Evolutionary conservation across 2,329 filamentous ascomycete species (phyloP), one percentile per base, ranked within the genome.

Genomic region (Hortaea sp.): DNA sequence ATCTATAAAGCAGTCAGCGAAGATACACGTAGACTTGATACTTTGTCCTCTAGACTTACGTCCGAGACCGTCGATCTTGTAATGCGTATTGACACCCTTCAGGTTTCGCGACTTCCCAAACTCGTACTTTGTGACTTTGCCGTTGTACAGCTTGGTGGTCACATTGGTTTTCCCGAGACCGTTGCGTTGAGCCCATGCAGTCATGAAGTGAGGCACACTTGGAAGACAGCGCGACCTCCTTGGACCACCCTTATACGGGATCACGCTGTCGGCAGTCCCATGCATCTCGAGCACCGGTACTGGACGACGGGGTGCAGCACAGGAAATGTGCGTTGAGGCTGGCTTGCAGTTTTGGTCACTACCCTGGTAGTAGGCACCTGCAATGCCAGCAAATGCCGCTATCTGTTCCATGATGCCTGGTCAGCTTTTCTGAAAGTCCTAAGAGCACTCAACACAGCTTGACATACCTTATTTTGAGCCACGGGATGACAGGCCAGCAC

Each of bases 351-450:
- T 42, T n/a, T 40, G 20, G 9, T 9, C 38, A 40, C 38, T 12
- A 7, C 48, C 47, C 27, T 54, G 53, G 50, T 74, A 75, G 47
- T 66, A 71, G 5, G 70, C 72, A 5, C 69, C 72, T 4, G 69
- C 68, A 9, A 69, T 66, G 1, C 67, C 60, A 1, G 69, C 71
- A 49, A 76, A 76, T 0, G 72, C 73, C 9, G 73, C 72, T 41
- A 76, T 67, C 5, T 20, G 20, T 20, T 20, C 20, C 20, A 20
- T 20, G 20, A 20, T 20, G 20, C 20, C 20, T 20, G 20, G 20
- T 20, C 20, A 20, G 20, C 20, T 20, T 20, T 20, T 20, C 20
- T 20, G 20, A 4, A 20, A 20, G 20, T 20, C 4, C 20, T 20
- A 20, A 20, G 20, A 20, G 20, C 20, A 20, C 20, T 20, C 20